A percentile compares a stretch with the other conserved stretches of the same genome.
Evolutionary conservation across 352 stramenopile species (phyloP).

Genomic region (Albugo candida): DNA sequence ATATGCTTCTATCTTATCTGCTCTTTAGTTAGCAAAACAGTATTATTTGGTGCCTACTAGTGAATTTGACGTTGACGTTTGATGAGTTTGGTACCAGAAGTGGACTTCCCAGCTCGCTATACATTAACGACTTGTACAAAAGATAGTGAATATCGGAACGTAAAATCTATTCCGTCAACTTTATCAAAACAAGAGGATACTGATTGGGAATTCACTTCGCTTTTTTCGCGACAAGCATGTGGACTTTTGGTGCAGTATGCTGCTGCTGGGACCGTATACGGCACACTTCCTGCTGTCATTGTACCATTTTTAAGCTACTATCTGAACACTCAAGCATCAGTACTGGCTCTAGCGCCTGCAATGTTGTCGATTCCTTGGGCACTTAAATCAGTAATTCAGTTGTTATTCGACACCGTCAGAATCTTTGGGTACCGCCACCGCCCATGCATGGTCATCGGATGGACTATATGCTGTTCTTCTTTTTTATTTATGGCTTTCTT

Average conservation of each 20-base stretch:
- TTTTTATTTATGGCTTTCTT: conserved; percentile 22
- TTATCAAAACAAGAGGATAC: no score
- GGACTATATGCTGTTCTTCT: conserved; percentile 17
- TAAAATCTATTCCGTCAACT: no score
- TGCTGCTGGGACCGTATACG: conserved; percentile 44
- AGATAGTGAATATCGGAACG: no score
- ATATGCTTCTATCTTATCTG: no score
- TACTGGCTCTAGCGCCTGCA: conserved; percentile 26
- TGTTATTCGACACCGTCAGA: conserved; percentile 19
- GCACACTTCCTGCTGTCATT: conserved; percentile 34
- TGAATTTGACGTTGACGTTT: no score
- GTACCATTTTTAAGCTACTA: conserved; percentile 64
- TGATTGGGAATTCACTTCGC: neutral
- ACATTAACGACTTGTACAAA: no score
- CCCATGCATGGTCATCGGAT: conserved; percentile 20
- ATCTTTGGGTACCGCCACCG: conserved; percentile 11
- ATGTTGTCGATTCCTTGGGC: conserved; percentile 29
- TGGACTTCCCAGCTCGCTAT: no score
- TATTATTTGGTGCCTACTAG: no score
- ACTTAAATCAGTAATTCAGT: conserved; percentile 24
- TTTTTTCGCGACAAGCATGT: conserved; percentile 14
- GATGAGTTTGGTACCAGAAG: no score
- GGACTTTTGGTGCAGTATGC: conserved; percentile 50
- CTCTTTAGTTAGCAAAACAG: no score
- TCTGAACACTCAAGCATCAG: conserved; percentile 32